Evolutionary conservation across 768 basidiomycete genomes (phyloP).

Genomic region (Amylocystis lapponica): DNA sequence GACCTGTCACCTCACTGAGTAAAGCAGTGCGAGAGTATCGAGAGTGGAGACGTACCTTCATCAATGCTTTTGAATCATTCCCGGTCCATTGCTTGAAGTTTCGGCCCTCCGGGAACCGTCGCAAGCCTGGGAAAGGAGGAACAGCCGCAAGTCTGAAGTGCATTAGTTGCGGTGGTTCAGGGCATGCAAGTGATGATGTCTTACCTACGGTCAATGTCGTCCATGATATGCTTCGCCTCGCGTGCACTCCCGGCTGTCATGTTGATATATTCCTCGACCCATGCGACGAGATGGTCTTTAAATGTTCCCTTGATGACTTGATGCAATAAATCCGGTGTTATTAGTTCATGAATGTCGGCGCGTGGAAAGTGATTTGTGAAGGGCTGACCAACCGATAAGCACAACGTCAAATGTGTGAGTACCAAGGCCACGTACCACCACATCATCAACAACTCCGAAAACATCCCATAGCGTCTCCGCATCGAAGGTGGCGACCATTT

Average conservation of each 20-base stretch:
- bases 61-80: conserved; percentile 22
- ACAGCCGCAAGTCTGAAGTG: conserved; percentile 10
- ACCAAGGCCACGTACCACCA: conserved; percentile 17
- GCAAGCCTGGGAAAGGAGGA: conserved; percentile 13
- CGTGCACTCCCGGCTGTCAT: conserved; percentile 1
- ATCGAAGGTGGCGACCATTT: conserved; percentile 10
- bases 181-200: background rate
- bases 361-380: conserved; percentile 17
- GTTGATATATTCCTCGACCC: conserved; percentile 25
- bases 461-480: conserved; percentile 19
- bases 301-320: conserved; percentile 39
- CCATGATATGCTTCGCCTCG: conserved; percentile 4
- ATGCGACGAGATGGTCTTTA: no score
- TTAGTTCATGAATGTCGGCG: no score
- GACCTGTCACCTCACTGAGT: conserved; percentile 8
- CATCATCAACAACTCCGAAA: conserved; percentile 20
- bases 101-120: conserved; percentile 15
- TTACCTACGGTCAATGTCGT: conserved; percentile 12
- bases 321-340: conserved; percentile 34
- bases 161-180: background rate
- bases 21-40: background rate
- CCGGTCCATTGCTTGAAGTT: conserved; percentile 23
- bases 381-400: conserved; percentile 8
- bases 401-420: background rate
- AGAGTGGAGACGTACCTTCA: conserved; percentile 15